Percentiles rank a stretch among this genome's conserved stretches.
Evolutionary conservation across 495 filamentous ascomycete species (phyloP).

Genomic region (Wilcoxina mikolae): DNA sequence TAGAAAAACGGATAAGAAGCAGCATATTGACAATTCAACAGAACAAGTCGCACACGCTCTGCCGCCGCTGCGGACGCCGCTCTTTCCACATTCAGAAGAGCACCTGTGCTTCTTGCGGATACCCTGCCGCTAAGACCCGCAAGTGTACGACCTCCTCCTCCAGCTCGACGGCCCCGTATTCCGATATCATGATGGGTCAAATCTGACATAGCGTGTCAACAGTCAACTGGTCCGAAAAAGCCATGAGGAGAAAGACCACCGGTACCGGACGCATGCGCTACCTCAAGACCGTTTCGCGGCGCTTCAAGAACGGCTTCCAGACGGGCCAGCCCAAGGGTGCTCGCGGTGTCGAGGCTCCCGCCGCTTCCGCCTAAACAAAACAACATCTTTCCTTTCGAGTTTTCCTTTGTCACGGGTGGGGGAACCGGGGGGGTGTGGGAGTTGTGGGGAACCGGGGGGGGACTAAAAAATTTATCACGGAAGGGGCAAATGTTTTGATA

Average conservation of each 20-base stretch:
- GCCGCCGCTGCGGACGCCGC: constrained; percentile 95
- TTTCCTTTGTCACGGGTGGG: too few species aligned
- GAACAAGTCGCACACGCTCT: constrained; percentile 98
- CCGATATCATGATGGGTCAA: neutral
- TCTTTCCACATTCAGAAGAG: constrained; percentile 99
- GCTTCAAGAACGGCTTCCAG: constrained; percentile 95
- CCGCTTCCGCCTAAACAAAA: constrained; percentile 26
- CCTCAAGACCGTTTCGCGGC: constrained; percentile 75
- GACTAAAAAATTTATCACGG: too few species aligned
- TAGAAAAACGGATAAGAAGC: constrained; percentile 30
- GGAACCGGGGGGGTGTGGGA: too few species aligned
- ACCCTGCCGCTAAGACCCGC: constrained; percentile 88
- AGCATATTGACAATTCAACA: constrained; percentile 39
- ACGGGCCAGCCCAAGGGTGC: constrained; percentile 74
- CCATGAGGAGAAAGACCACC: constrained; percentile 98
- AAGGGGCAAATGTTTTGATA: too few species aligned
- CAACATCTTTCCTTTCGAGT: too few species aligned
- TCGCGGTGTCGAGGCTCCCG: constrained; percentile 39
- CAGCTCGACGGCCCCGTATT: too few species aligned
- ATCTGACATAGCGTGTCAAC: constrained; percentile 2
- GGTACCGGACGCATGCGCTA: constrained; percentile 86
- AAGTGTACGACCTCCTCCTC: constrained; percentile 64
- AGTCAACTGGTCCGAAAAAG: constrained; percentile 94
- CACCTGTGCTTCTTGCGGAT: constrained; percentile 92
- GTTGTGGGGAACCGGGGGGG: too few species aligned